A percentile compares a stretch with the other conserved stretches of the same genome.
Evolutionary conservation across 2,329 filamentous ascomycete species (phyloP).

Genomic region (Penicillium vulpinum): DNA sequence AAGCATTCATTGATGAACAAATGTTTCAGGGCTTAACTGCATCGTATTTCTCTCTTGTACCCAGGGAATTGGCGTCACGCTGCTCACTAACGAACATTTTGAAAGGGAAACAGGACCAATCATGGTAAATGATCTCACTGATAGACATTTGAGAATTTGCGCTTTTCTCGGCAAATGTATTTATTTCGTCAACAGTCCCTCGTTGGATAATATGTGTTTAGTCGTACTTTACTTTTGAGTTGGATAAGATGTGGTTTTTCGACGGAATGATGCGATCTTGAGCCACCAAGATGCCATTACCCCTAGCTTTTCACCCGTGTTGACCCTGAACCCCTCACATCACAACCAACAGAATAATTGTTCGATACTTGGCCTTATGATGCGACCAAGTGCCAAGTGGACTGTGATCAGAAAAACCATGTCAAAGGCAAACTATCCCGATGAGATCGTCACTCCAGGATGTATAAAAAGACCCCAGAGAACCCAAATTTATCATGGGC

Average conservation of each 20-base stretch:
- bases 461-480: background rate
- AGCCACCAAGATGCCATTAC: conserved; percentile 9
- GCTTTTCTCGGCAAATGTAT: background rate
- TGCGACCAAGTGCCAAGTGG: conserved; percentile 2
- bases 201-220: background rate
- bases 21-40: background rate
- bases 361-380: conserved; percentile 11
- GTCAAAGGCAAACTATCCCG: background rate
- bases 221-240: background rate
- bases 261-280: conserved; percentile 5
- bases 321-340: background rate
- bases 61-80: too few relatives aligned
- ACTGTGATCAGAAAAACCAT: background rate
- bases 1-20: too few relatives aligned
- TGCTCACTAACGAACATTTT: background rate
- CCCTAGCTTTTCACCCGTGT: background rate
- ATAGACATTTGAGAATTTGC: background rate
- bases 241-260: background rate
- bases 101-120: background rate
- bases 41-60: too few relatives aligned
- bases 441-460: background rate
- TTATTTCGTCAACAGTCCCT: too few relatives aligned
- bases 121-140: background rate
- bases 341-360: background rate
- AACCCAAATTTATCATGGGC: background rate